These are phyloP conservation scores for Mycena latifolia DNA, from an alignment of 768 basidiomycete genomes.

Conservation along the genomic window DNA sequence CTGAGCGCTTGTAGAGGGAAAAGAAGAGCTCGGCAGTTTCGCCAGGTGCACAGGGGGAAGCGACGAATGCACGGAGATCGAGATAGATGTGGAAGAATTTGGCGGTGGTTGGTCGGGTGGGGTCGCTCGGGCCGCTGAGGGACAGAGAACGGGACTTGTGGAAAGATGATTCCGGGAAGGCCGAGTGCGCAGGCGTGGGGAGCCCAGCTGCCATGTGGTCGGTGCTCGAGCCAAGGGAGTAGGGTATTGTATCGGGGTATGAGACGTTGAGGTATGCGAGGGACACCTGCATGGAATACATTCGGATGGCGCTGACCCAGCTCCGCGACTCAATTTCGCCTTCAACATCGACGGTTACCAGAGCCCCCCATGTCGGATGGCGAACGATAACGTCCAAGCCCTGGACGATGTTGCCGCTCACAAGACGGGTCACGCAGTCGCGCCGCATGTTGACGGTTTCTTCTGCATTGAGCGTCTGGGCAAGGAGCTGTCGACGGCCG, in stretches of 20 bases:
- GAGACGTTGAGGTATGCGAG: constrained; percentile 81
- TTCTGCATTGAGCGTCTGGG: constrained; percentile 87
- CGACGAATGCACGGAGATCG: constrained; percentile 93
- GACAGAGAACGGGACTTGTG: constrained; percentile 56
- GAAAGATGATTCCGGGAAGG: constrained; percentile 70
- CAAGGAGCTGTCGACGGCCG: constrained; percentile 91
- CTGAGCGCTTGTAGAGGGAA: constrained; percentile 89
- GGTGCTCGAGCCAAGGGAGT: constrained; percentile 55
- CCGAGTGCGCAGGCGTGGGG: constrained; percentile 76
- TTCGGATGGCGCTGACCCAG: constrained; percentile 90
- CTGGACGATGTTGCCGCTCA: constrained; percentile 92
- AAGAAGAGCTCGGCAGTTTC: constrained; percentile 96
- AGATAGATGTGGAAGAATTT: constrained; percentile 93
- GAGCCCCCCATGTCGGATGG: constrained; percentile 90
- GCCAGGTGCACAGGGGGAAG: constrained; percentile 89
- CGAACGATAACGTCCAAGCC: constrained; percentile 96
- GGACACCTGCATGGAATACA: constrained; percentile 91
- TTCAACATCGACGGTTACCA: constrained; percentile 92
- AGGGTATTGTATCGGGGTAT: constrained; percentile 55
- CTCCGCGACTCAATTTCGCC: constrained; percentile 84
- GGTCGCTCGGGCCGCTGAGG: constrained; percentile 46
- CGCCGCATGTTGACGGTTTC: constrained; percentile 86
- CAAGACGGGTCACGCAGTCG: constrained; percentile 90
- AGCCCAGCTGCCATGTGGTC: constrained; percentile 61
- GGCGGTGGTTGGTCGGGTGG: constrained; percentile 57